Conservation (phyloP, 164 flowering plant genomes). For the Vitis labrusca region DNA sequence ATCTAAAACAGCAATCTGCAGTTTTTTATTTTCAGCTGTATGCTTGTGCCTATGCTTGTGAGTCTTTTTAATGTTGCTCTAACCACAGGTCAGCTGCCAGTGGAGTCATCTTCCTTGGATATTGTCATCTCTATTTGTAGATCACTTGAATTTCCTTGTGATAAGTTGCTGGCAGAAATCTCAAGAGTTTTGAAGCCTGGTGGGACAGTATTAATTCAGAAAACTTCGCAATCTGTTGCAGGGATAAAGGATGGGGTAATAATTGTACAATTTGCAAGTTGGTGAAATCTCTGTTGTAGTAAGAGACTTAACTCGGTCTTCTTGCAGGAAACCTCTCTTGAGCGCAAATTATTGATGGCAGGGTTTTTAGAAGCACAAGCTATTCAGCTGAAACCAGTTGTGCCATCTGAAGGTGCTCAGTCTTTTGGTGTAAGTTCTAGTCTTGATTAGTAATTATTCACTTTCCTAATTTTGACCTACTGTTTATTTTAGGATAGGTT, state of each 20-base stretch:
- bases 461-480: no score
- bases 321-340: slow-evolving; percentile 51
- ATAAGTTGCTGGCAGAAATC: slow-evolving; percentile 48
- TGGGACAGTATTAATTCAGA: slow-evolving; percentile 44
- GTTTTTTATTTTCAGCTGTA: not conserved
- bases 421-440: slow-evolving; percentile 47
- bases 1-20: no score
- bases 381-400: slow-evolving; percentile 31
- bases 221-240: slow-evolving; percentile 20
- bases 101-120: slow-evolving; percentile 62
- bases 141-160: slow-evolving; percentile 42
- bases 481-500: no score
- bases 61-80: not conserved
- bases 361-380: slow-evolving; percentile 66
- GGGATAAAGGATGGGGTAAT: slow-evolving; percentile 35
- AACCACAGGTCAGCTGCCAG: slow-evolving; percentile 53
- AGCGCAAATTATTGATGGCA: slow-evolving; percentile 61
- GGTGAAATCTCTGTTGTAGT: not conserved
- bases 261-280: not conserved
- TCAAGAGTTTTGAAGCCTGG: slow-evolving; percentile 73
- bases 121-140: slow-evolving; percentile 34
- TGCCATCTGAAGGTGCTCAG: slow-evolving; percentile 23
- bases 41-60: not conserved
- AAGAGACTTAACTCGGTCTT: slow-evolving; percentile 4
- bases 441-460: no score